Percentiles rank a stretch among this genome's conserved stretches.
Conservation (phyloP, 805 yeast genomes). For the Middelhovenomyces tepae region DNA sequence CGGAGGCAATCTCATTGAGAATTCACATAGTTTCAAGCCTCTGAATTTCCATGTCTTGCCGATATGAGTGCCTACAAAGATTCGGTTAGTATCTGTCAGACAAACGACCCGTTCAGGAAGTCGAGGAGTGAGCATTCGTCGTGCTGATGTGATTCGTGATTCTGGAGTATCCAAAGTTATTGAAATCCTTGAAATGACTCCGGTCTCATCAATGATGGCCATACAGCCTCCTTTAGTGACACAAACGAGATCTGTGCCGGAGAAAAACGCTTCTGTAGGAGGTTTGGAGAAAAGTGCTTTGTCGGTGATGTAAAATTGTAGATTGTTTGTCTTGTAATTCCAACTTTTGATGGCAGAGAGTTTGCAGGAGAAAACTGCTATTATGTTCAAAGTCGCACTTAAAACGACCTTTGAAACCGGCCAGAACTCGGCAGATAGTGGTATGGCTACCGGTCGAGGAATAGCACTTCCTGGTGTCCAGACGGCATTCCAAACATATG, state of each 20-base stretch:
- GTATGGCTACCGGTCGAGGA: conserved; percentile 14
- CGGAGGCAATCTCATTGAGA: too few species aligned
- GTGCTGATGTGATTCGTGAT: conserved; percentile 28
- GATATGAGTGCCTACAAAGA: conserved; percentile 51
- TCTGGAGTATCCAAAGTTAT: background rate
- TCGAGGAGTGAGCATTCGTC: conserved; percentile 57
- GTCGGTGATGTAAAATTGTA: conserved; percentile 4
- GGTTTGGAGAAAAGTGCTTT: conserved; percentile 4
- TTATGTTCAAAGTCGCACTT: conserved; percentile 8
- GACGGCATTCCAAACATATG: conserved; percentile 52
- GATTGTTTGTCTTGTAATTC: conserved; percentile 9
- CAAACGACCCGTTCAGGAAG: conserved; percentile 65
- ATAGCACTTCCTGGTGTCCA: conserved; percentile 5
- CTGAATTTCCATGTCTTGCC: conserved; percentile 59
- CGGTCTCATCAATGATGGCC: conserved; percentile 1
- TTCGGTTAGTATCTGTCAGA: conserved; percentile 38
- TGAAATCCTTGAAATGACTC: conserved; percentile 4
- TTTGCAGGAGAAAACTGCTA: conserved; percentile 11
- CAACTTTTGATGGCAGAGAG: conserved; percentile 7
- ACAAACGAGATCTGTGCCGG: conserved; percentile 14
- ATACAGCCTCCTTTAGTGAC: conserved; percentile 14
- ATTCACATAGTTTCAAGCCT: conserved; percentile 38
- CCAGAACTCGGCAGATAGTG: conserved; percentile 21
- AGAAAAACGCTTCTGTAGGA: conserved; percentile 11
- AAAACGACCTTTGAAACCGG: conserved; percentile 18